Base-by-base conservation (phyloP, 2,329 filamentous ascomycete species). In the Helotiales sp. region DNA sequence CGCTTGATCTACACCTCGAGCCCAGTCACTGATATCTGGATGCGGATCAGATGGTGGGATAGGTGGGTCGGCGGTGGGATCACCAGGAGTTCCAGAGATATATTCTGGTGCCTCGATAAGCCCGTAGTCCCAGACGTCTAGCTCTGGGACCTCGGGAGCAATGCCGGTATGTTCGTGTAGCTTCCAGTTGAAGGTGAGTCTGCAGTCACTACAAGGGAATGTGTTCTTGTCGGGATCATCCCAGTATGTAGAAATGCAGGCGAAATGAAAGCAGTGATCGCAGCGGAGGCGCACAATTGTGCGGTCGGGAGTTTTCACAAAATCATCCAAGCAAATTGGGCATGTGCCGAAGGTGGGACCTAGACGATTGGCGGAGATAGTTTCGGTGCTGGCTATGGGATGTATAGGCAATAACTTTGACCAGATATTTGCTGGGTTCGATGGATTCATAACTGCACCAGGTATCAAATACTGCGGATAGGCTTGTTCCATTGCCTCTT, bases 191-290 rank as follows among this genome's bases (percentile, higher is more conserved):
- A 15, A 8, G 3, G 17, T 10, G 13, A 19, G 25, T 3, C 46
- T 25, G 19, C 29, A 48, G 10, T 17, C 12, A 15, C 25, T 25
- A 2, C 61, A 53, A 29, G 61, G 61, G 22, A 49, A 25, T 5
- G 61, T 54, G 48, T 57, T 58, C 6, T 34, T 48, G 24, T 57
- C 57, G 9, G 54, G 36, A 2, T 58, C 30, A 25, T 62, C 57
- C 55, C 51, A 63, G 17, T 40, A 8, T 4, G 22, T 17, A 4
- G 54, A 54, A 24, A 55, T 54, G 36, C 62, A 64, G 5, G 31
- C 9, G 40, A 55, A 57, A 31, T 64, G 62, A 10, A 56, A 55
- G n/a, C 54, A 15, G n/a, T 66, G 62, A 12, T 55, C 25, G 27
- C 63, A 66, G 36, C 63, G 58, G 12, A 64, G 59, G 9, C 44